phyloP scores from a whole-genome alignment of 148 eudicot genomes.

The Silene uniflora region DNA sequence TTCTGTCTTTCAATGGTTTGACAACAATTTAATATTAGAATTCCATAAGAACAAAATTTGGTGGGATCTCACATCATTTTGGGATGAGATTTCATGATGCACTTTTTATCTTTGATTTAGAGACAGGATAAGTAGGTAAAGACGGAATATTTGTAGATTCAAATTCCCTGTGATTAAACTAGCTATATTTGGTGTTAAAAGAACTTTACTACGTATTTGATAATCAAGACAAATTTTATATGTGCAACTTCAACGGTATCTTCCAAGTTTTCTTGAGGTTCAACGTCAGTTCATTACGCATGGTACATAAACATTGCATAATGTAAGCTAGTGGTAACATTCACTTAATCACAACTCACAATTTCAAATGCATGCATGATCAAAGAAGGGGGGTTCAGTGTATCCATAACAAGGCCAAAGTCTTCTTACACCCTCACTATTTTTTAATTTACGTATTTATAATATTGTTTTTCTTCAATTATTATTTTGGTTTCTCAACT shows the following conservation, averaged over 20 bases:
- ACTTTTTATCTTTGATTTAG: constrained; percentile 32
- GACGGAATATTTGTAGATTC: constrained; percentile 25
- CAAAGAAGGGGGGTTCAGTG: background rate
- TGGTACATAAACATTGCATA: background rate
- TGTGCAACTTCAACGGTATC: background rate
- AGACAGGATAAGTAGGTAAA: constrained; percentile 32
- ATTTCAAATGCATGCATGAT: background rate
- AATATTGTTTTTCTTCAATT: no score
- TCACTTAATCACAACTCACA: constrained; percentile 5
- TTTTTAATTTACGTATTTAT: no score
- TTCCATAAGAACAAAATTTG: constrained; percentile 11
- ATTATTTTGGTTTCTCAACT: background rate
- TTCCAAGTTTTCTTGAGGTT: constrained; percentile 14
- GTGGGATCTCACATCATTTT: constrained; percentile 28
- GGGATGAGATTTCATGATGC: constrained; percentile 32
- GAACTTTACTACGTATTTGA: background rate
- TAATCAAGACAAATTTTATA: background rate
- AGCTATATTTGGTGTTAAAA: constrained; percentile 18
- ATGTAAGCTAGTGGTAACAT: constrained; percentile 13
- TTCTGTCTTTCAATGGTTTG: background rate
- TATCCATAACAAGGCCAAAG: background rate
- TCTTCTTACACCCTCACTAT: background rate
- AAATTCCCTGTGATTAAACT: constrained; percentile 24
- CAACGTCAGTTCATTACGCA: background rate
- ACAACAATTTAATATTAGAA: constrained; percentile 5